Percentiles rank a stretch among this genome's conserved stretches.
phyloP scores from a whole-genome alignment of 768 basidiomycete genomes.

The Leucocoprinus sp. region DNA sequence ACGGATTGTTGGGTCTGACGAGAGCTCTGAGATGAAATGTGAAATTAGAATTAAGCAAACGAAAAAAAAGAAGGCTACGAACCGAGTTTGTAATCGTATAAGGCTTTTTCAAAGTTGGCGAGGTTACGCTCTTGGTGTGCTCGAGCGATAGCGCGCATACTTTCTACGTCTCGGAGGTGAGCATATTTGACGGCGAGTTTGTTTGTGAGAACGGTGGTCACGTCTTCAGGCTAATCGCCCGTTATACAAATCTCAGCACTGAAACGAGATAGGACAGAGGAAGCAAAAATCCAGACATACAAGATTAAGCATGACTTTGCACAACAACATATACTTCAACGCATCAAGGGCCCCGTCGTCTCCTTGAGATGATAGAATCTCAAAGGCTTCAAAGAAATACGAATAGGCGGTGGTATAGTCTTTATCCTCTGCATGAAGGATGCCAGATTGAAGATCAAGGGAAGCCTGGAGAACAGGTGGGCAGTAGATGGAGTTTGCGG shows the following conservation, averaged over 20 bases:
- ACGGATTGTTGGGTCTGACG: conserved; percentile 91
- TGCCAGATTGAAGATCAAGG: conserved; percentile 50
- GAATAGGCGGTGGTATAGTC: conserved; percentile 97
- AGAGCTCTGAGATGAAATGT: conserved; percentile 59
- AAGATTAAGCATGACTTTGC: conserved; percentile 96
- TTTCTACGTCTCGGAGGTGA: conserved; percentile 82
- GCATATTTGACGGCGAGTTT: conserved; percentile 88
- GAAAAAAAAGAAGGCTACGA: conserved; percentile 14
- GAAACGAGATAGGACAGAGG: neutral
- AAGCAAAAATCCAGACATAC: conserved; percentile 34
- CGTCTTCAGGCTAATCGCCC: conserved; percentile 75
- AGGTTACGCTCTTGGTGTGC: conserved; percentile 92
- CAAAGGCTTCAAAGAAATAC: conserved; percentile 97
- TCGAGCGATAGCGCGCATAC: conserved; percentile 89
- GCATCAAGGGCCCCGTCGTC: conserved; percentile 73
- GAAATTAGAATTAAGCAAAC: neutral
- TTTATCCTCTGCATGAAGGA: conserved; percentile 94
- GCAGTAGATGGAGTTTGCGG: conserved; percentile 94
- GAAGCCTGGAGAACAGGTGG: conserved; percentile 35
- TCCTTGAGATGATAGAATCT: conserved; percentile 74
- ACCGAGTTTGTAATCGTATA: conserved; percentile 83
- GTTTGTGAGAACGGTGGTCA: conserved; percentile 74
- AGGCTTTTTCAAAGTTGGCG: conserved; percentile 79
- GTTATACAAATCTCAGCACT: neutral
- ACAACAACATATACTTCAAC: conserved; percentile 96